Evolutionary conservation across 2,329 filamentous ascomycete genomes (phyloP), one percentile per base, ranked within the genome.

Genomic region (Phymatotrichopsis omnivora): DNA sequence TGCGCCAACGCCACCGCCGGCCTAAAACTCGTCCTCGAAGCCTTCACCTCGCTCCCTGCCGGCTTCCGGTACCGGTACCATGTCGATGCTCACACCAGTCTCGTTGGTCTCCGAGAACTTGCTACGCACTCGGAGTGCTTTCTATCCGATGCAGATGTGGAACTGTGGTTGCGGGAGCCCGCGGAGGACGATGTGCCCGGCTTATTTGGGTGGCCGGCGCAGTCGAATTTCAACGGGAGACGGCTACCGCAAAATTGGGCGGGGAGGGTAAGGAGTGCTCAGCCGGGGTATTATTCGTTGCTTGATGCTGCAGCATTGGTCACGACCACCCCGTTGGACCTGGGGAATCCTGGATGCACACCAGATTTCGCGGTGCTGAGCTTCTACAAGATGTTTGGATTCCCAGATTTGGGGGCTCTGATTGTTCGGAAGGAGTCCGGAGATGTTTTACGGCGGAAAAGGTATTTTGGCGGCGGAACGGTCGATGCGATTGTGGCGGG

Each of bases 341-440:
- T 96, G 2, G 69, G 75, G 44, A 66, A 82, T 55, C 56, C 70
- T 0, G 65, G 68, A 0, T 60, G 65, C 1, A 77, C 81, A 0
- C 83, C 89, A 1, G 89, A 96, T 61, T 96, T 96, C 55, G 80
- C 76, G 0, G 82, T 85, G 0, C 60, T 96, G 31, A 95, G 87
- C 62, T 78, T 96, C 53, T 93, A 95, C 67, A 98, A 96, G 63
- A 87, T 95, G n/a, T 96, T 96, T 62, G 89, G 91, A 1, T 95
- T 95, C 54, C 89, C 89, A 0, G 85, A 96, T 60, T 68, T 96
- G 2, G 89, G 89, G 2, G 86, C 80, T 1, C 65, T 98, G 47
- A 77, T 96, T 23, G 77, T 96, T 10, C 77, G 82, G 31, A 68
- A 69, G 31, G 35, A 31, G 16, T 56, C 53, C 1, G 42, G 33